Base-by-base conservation (phyloP, 345 rosid species). In the Eutrema heterophyllum region DNA sequence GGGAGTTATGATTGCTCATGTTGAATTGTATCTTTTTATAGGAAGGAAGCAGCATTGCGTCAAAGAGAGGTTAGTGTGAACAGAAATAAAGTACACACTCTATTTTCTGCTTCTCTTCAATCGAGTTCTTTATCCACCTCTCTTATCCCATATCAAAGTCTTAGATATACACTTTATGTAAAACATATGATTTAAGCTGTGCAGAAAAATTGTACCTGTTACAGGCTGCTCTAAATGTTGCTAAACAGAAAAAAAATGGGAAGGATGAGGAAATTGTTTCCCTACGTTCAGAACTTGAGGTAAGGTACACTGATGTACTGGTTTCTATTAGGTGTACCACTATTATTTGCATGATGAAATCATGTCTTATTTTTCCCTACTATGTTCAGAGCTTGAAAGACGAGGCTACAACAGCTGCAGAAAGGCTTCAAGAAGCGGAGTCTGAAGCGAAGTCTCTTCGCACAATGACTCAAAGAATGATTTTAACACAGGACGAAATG, bases 171-270 rank as follows among this genome's bases (percentile, higher is more conserved):
- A 18, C 36, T 68, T 29, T 68, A 18, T 56, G 55, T 40, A 4
- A 73, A 55, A 38, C 29, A 67, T 15, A 60, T 27, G 24, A 12
- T 30, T 40, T 48, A 64, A 71, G 75, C 32, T 81, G 27, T 76
- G 72, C 61, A 64, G 57, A 36, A 56, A 62, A 61, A 2, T 58
- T 43, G 26, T 71, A 48, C 64, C 74, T 55, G 45, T 80, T 59
- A 44, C 86, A 95, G 99, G 98, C 93, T 82, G 90, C 97, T 73
- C 89, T 95, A 43, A 95, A 84, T 83, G 97, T 89, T 71, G 92
- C 92, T 71, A 86, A 85, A 76, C 96, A 85, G 78, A 81, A 85
- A 60, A 89, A 78, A 52, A 86, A 79, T 65, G 96, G 93, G 43
- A 89, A 84, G 81, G 95, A 89, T 60, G 96, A 80, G 18, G 97